A percentile compares a stretch with the other conserved stretches of the same genome.
These are phyloP conservation scores for Hippophae rhamnoides DNA, from an alignment of 306 rosid genomes.

Conservation along the genomic window DNA sequence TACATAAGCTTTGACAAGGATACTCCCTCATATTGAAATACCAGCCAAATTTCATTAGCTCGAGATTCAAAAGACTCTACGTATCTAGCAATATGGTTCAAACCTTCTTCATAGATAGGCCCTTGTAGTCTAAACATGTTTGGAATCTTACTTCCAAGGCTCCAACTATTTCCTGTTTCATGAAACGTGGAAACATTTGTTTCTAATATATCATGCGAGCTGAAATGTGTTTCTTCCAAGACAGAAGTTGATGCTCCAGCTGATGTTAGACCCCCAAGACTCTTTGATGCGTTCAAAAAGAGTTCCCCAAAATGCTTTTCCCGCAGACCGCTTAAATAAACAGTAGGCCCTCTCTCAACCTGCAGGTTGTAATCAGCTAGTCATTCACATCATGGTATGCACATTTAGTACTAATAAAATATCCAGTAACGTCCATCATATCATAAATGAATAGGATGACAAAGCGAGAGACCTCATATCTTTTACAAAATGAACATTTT, in stretches of 20 bases:
- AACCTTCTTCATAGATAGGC: conserved; percentile 62
- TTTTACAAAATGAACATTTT: no score
- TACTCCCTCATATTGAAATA: conserved; percentile 66
- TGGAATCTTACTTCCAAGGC: conserved; percentile 30
- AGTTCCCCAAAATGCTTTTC: conserved; percentile 90
- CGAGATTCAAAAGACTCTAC: conserved; percentile 87
- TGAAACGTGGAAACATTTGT: conserved; percentile 20
- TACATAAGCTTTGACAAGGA: conserved; percentile 82
- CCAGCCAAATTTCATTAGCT: conserved; percentile 94
- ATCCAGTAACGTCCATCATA: not conserved
- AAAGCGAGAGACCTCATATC: no score
- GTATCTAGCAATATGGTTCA: conserved; percentile 87
- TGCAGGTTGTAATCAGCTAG: conserved; percentile 27
- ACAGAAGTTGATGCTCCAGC: conserved; percentile 37
- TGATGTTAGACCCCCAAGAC: conserved; percentile 45
- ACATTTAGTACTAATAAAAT: not conserved
- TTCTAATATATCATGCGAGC: conserved; percentile 21
- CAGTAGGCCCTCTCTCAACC: conserved; percentile 90
- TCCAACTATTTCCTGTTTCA: conserved; percentile 23
- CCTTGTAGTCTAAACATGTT: conserved; percentile 24
- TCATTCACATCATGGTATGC: conserved; percentile 9
- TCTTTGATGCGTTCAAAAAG: conserved; percentile 64
- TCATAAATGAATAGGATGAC: not conserved
- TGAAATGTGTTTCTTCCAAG: conserved; percentile 35
- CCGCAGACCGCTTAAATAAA: conserved; percentile 84